Evolutionary conservation across 345 rosid species (phyloP).

Genomic region (Carallia brachiata): DNA sequence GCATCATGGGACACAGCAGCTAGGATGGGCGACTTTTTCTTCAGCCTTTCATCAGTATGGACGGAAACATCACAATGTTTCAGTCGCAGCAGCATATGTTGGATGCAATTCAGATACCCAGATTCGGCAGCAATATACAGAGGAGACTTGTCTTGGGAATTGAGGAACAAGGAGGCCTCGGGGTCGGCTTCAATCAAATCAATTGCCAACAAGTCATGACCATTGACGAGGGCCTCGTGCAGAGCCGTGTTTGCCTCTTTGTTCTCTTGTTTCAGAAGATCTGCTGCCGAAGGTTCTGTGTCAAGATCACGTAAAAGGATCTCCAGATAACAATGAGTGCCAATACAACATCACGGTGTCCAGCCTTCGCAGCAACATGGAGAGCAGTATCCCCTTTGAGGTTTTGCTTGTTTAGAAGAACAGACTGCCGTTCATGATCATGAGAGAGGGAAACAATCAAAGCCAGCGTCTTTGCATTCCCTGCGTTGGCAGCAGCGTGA

Average conservation of each 20-base stretch:
- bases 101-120: neutral
- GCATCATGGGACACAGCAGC: too few relatives aligned
- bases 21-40: too few relatives aligned
- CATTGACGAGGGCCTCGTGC: neutral
- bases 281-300: too few relatives aligned
- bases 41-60: too few relatives aligned
- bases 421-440: neutral
- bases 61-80: neutral
- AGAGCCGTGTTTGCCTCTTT: neutral
- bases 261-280: neutral
- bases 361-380: constrained; percentile 2
- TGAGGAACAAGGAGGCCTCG: neutral
- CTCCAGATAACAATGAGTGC: neutral
- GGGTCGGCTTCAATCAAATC: neutral
- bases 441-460: neutral
- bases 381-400: constrained; percentile 9
- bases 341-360: neutral
- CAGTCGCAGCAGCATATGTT: neutral
- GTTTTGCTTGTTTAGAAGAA: neutral
- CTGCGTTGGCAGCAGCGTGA: neutral
- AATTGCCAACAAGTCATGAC: neutral
- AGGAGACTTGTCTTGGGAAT: neutral
- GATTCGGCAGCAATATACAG: neutral
- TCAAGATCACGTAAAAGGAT: neutral
- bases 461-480: neutral